Conservation (phyloP, 1,284 basidiomycete genomes). For the Chondrostereum purpureum region DNA sequence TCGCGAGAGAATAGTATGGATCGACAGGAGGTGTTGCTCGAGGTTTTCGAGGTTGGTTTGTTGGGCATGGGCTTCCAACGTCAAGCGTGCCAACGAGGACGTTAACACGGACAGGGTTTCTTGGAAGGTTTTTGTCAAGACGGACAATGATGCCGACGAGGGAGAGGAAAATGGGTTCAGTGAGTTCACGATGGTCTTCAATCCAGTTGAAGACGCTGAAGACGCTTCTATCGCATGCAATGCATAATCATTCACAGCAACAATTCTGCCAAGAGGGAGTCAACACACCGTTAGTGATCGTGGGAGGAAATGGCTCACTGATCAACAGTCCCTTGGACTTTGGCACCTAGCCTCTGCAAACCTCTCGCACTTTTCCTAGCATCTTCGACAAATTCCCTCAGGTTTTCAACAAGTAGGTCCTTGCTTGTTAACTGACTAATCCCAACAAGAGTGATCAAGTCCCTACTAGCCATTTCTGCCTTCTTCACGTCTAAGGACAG, state of each 20-base stretch:
- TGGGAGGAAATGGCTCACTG: constrained; percentile 33
- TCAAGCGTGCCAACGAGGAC: constrained; percentile 42
- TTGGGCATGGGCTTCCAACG: constrained; percentile 56
- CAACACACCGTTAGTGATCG: constrained; percentile 4
- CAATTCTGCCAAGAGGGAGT: constrained; percentile 36
- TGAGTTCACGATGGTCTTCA: constrained; percentile 30
- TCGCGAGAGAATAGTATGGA: constrained; percentile 51
- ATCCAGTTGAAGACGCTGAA: neutral
- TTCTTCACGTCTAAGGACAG: constrained; percentile 63
- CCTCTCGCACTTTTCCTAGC: constrained; percentile 53
- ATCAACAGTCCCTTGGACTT: constrained; percentile 62
- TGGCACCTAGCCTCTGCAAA: constrained; percentile 52
- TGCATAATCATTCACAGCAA: constrained; percentile 66
- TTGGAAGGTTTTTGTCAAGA: constrained; percentile 46
- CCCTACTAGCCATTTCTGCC: constrained; percentile 67
- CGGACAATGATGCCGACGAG: constrained; percentile 29
- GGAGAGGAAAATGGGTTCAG: constrained; percentile 29
- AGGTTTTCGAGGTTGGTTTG: constrained; percentile 48
- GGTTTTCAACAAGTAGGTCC: constrained; percentile 45
- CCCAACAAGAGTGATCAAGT: constrained; percentile 54
- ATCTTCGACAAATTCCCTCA: constrained; percentile 49
- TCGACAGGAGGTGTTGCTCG: constrained; percentile 46
- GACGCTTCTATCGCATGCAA: constrained; percentile 47
- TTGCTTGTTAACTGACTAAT: constrained; percentile 52
- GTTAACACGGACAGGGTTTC: constrained; percentile 57